Evolutionary conservation across 306 rosid genomes (phyloP).

Genomic region (Medicago lupulina): DNA sequence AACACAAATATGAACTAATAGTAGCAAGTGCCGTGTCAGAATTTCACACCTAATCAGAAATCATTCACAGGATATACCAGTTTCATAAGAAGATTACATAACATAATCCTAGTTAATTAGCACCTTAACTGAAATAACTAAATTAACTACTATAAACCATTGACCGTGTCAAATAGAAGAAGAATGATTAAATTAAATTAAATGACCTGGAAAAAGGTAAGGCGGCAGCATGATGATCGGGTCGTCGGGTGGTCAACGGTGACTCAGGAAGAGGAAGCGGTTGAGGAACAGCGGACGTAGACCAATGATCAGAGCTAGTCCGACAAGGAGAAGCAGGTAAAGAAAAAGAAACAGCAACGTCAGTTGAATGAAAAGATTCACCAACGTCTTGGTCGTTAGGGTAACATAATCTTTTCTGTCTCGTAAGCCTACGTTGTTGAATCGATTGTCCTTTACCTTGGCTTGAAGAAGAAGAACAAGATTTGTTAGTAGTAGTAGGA

Average conservation of each 20-base stretch:
- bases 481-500: not conserved
- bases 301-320: constrained; percentile 52
- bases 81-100: not conserved
- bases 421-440: constrained; percentile 64
- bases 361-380: constrained; percentile 33
- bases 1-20: too few species aligned
- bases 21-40: not conserved
- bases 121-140: not conserved
- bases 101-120: not conserved
- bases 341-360: constrained; percentile 32
- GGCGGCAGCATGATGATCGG: constrained; percentile 34
- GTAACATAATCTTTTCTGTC: constrained; percentile 70
- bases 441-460: constrained; percentile 21
- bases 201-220: constrained; percentile 54
- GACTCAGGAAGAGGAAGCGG: constrained; percentile 78
- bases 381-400: constrained; percentile 48
- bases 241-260: constrained; percentile 43
- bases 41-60: not conserved
- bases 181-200: not conserved
- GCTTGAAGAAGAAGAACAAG: constrained; percentile 6
- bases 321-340: constrained; percentile 60
- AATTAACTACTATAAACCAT: not conserved
- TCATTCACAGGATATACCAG: not conserved
- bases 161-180: not conserved
- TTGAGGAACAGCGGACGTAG: constrained; percentile 52